Evolutionary conservation across 2,329 filamentous ascomycete genomes (phyloP).

Genomic region (Sporothrix variecibatus): DNA sequence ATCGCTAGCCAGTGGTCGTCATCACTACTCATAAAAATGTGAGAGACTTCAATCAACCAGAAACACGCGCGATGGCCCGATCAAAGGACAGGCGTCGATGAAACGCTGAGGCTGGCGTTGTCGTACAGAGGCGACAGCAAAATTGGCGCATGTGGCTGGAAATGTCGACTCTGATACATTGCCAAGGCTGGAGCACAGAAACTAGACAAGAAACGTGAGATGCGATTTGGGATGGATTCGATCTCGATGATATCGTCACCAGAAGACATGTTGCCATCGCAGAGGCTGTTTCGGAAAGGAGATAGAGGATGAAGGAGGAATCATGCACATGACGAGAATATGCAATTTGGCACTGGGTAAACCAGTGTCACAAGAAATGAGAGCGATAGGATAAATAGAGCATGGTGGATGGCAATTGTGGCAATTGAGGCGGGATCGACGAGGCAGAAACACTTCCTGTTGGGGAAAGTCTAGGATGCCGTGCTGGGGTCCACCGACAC

Average conservation of each 20-base stretch:
- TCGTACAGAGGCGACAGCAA: too few species aligned
- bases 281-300: background rate
- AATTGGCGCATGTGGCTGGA: background rate
- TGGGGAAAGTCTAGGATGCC: background rate
- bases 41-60: conserved; percentile 7
- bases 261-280: background rate
- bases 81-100: background rate
- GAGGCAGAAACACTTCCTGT: conserved; percentile 7
- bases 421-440: conserved; percentile 9
- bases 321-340: background rate
- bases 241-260: too few species aligned
- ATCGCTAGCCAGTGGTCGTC: background rate
- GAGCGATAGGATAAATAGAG: background rate
- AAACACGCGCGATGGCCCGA: conserved; percentile 11
- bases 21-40: background rate
- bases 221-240: background rate
- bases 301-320: background rate
- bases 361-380: background rate
- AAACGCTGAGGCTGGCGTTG: background rate
- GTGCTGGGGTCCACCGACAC: background rate
- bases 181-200: background rate
- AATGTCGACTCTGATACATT: background rate
- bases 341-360: background rate
- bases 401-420: background rate
- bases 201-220: background rate